Percentiles rank a stretch among this genome's conserved stretches.
These are phyloP conservation scores for Solanum sitiens DNA, from an alignment of 257 asterid species.

Conservation along the genomic window DNA sequence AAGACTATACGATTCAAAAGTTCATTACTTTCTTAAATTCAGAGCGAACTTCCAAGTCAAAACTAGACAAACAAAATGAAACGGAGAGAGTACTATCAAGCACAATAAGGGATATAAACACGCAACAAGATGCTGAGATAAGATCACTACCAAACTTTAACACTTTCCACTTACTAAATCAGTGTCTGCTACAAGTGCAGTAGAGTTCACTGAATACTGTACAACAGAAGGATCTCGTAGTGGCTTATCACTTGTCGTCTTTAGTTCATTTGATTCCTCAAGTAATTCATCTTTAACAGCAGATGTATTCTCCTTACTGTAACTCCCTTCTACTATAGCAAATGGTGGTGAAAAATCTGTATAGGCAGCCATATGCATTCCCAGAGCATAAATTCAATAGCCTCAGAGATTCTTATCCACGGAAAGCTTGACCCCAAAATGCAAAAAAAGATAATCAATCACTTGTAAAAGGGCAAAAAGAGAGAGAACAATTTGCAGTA, in stretches of 20 bases:
- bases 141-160: neutral
- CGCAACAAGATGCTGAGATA: neutral
- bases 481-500: neutral
- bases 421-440: neutral
- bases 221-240: constrained; percentile 47
- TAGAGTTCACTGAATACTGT: constrained; percentile 39
- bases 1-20: neutral
- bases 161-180: constrained; percentile 36
- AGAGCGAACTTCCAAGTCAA: neutral
- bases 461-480: neutral
- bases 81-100: neutral
- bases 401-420: neutral
- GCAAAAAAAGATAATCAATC: neutral
- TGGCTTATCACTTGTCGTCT: constrained; percentile 35
- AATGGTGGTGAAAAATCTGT: constrained; percentile 43
- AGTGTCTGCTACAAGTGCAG: constrained; percentile 29
- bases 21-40: neutral
- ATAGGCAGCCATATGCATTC: constrained; percentile 59
- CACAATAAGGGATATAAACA: neutral
- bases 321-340: constrained; percentile 27
- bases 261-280: constrained; percentile 30
- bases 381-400: constrained; percentile 20
- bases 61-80: neutral
- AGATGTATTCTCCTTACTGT: constrained; percentile 26
- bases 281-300: constrained; percentile 23